Percentiles rank a stretch among this genome's conserved stretches.
Conservation (phyloP, 805 yeast genomes). For the Starmerella roubikii region DNA sequence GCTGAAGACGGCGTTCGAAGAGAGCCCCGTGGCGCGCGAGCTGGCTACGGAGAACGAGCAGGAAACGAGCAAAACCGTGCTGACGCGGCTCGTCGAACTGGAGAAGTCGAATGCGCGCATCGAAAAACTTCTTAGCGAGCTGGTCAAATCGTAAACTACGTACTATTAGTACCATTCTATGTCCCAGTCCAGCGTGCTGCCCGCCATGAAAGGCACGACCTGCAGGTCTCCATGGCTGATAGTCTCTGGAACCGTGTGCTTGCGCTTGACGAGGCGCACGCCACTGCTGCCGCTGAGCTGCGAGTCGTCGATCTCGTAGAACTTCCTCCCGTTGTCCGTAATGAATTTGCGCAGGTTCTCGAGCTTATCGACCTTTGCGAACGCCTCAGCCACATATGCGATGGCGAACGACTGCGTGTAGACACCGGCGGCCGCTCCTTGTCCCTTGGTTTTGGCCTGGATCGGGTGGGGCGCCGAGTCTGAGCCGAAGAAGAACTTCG, state of each 20-base stretch:
- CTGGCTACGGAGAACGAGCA: not conserved
- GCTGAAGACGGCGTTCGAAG: not conserved
- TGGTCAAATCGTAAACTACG: not conserved
- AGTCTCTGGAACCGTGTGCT: slow-evolving; percentile 45
- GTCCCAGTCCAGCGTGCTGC: slow-evolving; percentile 56
- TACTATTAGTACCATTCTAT: slow-evolving; percentile 45
- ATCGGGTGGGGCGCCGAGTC: slow-evolving; percentile 97
- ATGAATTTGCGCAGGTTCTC: slow-evolving; percentile 63
- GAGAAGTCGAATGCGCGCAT: not conserved
- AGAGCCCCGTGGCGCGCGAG: not conserved
- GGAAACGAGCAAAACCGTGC: not conserved
- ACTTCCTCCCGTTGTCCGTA: slow-evolving; percentile 53
- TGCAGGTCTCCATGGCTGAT: slow-evolving; percentile 34
- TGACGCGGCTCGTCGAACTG: not conserved
- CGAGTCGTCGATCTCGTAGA: slow-evolving; percentile 44
- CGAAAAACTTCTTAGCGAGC: not conserved
- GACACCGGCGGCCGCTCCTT: slow-evolving; percentile 96
- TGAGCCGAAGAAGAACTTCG: slow-evolving; percentile 90
- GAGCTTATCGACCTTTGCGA: slow-evolving; percentile 51
- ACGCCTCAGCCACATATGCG: slow-evolving; percentile 74
- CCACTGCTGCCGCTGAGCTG: slow-evolving; percentile 34
- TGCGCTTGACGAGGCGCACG: slow-evolving; percentile 41
- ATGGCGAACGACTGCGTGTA: slow-evolving; percentile 77
- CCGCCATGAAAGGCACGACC: slow-evolving; percentile 80
- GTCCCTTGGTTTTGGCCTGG: slow-evolving; percentile 57